Base-by-base conservation (phyloP, 2,329 filamentous ascomycete species). In the Nigrospora osmanthi region DNA sequence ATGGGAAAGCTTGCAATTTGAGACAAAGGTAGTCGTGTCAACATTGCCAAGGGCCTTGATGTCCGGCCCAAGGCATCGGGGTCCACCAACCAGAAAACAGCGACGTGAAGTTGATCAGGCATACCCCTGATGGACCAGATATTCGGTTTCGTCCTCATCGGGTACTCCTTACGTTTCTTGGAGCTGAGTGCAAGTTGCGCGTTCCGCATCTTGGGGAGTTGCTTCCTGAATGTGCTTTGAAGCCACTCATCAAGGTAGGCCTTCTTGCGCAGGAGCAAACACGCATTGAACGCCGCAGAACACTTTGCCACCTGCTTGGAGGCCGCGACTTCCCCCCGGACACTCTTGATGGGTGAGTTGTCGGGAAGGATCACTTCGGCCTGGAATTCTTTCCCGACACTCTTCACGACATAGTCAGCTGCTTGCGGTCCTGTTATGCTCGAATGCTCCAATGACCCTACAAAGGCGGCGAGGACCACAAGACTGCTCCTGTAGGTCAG, bases 261-360 rank as follows among this genome's bases (percentile, higher is more conserved):
- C 43, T 76, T 74, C 47, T 78, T 71, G 40, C 83, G 72, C 14
- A 98, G 72, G 49, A 80, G 61, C 2, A 89, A 60, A 57, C 90
- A 96, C 42, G 85, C 80, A 56, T 89, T 80, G 59, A 91, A 97
- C 0, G 93, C 91, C 3, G 90, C 91, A 0, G 90, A 88, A 52
- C 87, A 88, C 62, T 93, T 94, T 5, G 93, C 91, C 15, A 85
- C 67, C 30, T 81, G 73, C 62, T 95, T 97, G 46, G 75, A 87
- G 9, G 70, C 61, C 45, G 83, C 79, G 0, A 79, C 67, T 9
- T 67, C 70, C 6, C 93, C 91, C 12, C 73, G 71, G 6, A 78
- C 73, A 30, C 78, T 81, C 45, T 74, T 76, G 33, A 96, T 68
- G 0, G 88, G 89, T 1, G 89, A 86, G 17, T 73, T 74, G 12